Percentiles rank a stretch among this genome's conserved stretches.
Conservation (phyloP, 2,329 filamentous ascomycete genomes). For the Fusarium solani-melongenae region DNA sequence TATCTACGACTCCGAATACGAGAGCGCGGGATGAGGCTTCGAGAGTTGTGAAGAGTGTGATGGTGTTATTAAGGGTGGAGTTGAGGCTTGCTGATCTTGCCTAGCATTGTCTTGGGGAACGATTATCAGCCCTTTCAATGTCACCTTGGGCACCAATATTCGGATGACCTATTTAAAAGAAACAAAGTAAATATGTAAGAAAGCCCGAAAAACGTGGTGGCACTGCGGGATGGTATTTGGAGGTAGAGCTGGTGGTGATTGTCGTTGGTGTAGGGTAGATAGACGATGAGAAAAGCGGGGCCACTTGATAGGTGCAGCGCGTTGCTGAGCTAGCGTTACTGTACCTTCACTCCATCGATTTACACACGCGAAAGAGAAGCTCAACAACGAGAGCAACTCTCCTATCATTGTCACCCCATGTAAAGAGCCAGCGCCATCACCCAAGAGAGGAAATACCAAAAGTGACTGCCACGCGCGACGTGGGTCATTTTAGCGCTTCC, state of each 20-base stretch:
- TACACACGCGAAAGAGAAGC: neutral
- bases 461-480: neutral
- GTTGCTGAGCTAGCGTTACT: neutral
- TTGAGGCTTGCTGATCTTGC: neutral
- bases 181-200: neutral
- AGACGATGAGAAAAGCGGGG: neutral
- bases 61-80: neutral
- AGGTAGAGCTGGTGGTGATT: neutral
- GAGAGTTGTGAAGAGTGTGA: neutral
- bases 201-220: neutral
- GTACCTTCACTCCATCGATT: neutral
- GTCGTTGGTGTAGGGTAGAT: conserved; percentile 19
- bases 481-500: neutral
- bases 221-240: neutral
- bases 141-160: conserved; percentile 6
- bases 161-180: neutral
- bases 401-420: neutral
- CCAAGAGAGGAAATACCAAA: neutral
- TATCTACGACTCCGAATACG: neutral
- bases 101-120: neutral
- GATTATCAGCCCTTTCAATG: neutral
- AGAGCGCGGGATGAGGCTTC: neutral
- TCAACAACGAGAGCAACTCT: neutral
- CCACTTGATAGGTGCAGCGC: neutral
- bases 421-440: neutral